Evolutionary conservation across 1,284 basidiomycete species (phyloP), one percentile per base, ranked within the genome.

Genomic region (Irpex sp.): DNA sequence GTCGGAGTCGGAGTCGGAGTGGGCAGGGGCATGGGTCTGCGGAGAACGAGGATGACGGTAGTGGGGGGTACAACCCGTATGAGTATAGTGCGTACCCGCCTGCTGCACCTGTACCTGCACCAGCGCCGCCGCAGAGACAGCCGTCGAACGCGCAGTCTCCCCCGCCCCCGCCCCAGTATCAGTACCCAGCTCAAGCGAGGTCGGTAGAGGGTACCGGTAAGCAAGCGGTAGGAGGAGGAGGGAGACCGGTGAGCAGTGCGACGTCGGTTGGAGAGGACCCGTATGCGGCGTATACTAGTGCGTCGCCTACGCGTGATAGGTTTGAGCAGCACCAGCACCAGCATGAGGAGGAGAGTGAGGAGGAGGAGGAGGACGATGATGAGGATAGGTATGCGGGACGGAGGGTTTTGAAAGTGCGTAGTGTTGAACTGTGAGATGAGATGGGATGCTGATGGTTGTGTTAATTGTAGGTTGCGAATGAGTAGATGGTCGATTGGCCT

Each of bases 391-490:
- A 73, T 65, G 73, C 65, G 53, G 72, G 72, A 65, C 60, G 67
- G 58, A 64, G 79, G 64, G 79, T 83, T 53, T 69, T 83, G 58
- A 82, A 82, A 79, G 81, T 83, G 51, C 46, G 77, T 68, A 51
- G 49, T 17, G 17, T 43, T 43, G 39, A 43, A 11, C 8, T 43
- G 9, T 9, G 15, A 43, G 11, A 43, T 43, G 5, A 5, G 9
- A 43, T 8, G 31, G 9, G 39, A 43, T n/a, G 39, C 49, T 15
- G n/a, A 9, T 6, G 4, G 49, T 26, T 51, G 13, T 15, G 6
- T 19, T 7, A 19, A 15, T 9, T 5, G 17, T 2, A 51, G 49
- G 49, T 51, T 8, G 49, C 49, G 19, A 51, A 51, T 26, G 49
- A 51, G 21, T 51, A 26, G 2, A 26, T 15, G 17, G 43, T 46